These are phyloP conservation scores for Prunus mongolica DNA, from an alignment of 306 rosid species.

Conservation along the genomic window DNA sequence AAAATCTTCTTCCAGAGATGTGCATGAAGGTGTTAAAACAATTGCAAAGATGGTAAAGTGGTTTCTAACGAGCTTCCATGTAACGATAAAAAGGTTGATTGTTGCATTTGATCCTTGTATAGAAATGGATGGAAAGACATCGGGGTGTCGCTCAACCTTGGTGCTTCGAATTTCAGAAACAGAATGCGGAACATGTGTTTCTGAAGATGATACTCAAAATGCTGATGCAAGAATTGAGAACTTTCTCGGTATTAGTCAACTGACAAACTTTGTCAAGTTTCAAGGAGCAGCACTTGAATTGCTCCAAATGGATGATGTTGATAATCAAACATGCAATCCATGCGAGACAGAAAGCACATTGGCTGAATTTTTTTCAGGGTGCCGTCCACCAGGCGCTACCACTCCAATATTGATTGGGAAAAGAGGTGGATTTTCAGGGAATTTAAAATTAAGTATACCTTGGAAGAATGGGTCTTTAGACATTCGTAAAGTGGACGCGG, in stretches of 20 bases:
- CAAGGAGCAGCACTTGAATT: constrained; percentile 71
- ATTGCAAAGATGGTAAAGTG: constrained; percentile 83
- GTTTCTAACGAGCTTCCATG: constrained; percentile 83
- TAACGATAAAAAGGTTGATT: constrained; percentile 57
- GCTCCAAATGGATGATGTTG: constrained; percentile 54
- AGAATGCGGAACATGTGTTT: constrained; percentile 80
- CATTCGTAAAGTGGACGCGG: constrained; percentile 76
- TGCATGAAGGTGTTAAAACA: constrained; percentile 93
- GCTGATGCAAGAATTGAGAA: constrained; percentile 39
- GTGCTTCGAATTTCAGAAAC: constrained; percentile 76
- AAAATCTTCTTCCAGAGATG: constrained; percentile 59
- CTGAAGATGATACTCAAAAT: constrained; percentile 59
- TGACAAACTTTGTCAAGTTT: constrained; percentile 81
- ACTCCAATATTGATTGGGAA: constrained; percentile 67
- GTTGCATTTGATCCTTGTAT: constrained; percentile 75
- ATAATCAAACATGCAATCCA: constrained; percentile 22
- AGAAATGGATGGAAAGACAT: constrained; percentile 33
- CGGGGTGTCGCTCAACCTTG: constrained; percentile 33
- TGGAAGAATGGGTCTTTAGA: constrained; percentile 96
- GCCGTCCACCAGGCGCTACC: constrained; percentile 35
- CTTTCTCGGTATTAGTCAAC: constrained; percentile 74
- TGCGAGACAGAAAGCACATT: constrained; percentile 26
- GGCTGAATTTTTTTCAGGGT: constrained; percentile 36
- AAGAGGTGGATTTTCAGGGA: constrained; percentile 83
- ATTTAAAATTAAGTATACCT: constrained; percentile 74